These are phyloP conservation scores for Quillaja saponaria DNA, from an alignment of 306 rosid species.

Conservation along the genomic window DNA sequence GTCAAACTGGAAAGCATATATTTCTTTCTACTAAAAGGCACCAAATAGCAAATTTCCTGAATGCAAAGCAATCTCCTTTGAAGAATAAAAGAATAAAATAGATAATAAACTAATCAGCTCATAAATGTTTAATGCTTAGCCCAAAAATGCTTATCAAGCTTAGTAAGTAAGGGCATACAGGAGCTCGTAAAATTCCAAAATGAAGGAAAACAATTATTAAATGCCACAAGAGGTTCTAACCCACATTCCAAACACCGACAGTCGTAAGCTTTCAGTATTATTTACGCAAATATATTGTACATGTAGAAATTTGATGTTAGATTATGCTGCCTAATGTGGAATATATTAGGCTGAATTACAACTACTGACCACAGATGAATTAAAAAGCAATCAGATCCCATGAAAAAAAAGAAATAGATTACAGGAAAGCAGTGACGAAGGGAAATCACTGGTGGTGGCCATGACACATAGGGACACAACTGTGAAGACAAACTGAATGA, in stretches of 20 bases:
- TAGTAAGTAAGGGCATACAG: background rate
- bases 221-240: background rate
- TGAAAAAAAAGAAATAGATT: background rate
- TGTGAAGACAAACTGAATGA: constrained; percentile 46
- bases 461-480: constrained; percentile 42
- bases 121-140: too few relatives aligned
- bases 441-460: constrained; percentile 50
- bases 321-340: background rate
- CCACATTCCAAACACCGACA: background rate
- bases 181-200: background rate
- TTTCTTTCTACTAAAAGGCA: background rate
- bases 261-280: background rate
- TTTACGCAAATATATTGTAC: background rate
- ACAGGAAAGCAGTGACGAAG: constrained; percentile 59
- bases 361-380: background rate
- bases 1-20: background rate
- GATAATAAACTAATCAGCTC: too few relatives aligned
- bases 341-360: background rate
- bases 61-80: too few relatives aligned
- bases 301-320: too few relatives aligned
- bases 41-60: background rate
- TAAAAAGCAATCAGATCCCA: background rate
- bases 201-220: background rate
- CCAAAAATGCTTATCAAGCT: background rate
- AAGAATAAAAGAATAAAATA: too few relatives aligned